Conservation (phyloP, 2,329 filamentous ascomycete genomes). For the Hymenoscyphus fructigenus region DNA sequence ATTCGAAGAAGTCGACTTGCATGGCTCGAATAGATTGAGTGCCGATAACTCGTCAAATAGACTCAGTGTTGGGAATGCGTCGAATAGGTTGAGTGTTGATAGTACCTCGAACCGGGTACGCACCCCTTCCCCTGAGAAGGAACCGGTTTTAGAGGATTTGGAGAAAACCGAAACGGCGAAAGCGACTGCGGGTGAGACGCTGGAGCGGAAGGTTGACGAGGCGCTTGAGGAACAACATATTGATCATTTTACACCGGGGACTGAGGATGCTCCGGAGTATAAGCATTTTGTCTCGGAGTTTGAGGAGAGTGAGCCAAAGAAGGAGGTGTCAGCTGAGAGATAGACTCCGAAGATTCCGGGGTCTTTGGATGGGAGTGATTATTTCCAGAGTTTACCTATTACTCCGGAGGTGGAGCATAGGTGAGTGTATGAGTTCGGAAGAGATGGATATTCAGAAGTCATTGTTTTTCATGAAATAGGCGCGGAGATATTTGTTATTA, state of each 20-base stretch:
- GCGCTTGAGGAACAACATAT: background rate
- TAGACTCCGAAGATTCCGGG: background rate
- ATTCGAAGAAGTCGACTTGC: slow-evolving; percentile 38
- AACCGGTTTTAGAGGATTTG: slow-evolving; percentile 12
- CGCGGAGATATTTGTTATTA: too few species aligned
- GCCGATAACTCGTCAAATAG: background rate
- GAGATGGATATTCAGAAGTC: too few species aligned
- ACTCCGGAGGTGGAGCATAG: too few species aligned
- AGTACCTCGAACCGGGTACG: background rate
- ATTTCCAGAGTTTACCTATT: too few species aligned
- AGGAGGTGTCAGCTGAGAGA: background rate
- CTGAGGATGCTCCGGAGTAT: background rate
- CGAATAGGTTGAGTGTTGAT: background rate
- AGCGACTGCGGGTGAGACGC: slow-evolving; percentile 6
- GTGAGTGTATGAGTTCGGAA: too few species aligned
- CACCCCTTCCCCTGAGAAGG: background rate
- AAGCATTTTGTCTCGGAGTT: background rate
- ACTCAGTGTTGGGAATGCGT: background rate
- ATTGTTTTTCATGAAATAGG: too few species aligned
- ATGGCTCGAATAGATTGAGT: slow-evolving; percentile 23
- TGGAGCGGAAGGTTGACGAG: slow-evolving; percentile 1
- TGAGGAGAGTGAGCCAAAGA: background rate
- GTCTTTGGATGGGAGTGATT: background rate
- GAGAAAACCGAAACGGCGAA: slow-evolving; percentile 5
- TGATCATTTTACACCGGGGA: background rate